phyloP scores from a whole-genome alignment of 345 rosid genomes.

The Adansonia digitata region DNA sequence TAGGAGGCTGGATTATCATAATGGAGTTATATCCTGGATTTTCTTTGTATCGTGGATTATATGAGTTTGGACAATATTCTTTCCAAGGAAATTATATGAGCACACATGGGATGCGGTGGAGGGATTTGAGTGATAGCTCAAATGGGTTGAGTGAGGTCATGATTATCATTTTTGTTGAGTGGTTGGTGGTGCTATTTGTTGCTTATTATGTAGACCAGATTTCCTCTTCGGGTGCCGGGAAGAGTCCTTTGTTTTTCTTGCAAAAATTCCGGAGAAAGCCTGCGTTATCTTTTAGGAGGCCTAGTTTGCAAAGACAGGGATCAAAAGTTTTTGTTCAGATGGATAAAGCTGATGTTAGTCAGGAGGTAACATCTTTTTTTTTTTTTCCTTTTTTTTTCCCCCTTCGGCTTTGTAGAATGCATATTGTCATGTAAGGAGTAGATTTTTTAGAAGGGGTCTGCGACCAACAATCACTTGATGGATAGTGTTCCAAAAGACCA shows the following conservation, averaged over 20 bases:
- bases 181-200: slow-evolving; percentile 53
- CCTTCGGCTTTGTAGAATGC: background rate
- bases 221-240: slow-evolving; percentile 46
- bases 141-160: slow-evolving; percentile 63
- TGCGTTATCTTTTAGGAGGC: slow-evolving; percentile 33
- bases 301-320: slow-evolving; percentile 53
- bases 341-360: slow-evolving; percentile 74
- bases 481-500: background rate
- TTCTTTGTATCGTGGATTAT: slow-evolving; percentile 76
- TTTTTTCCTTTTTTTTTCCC: no score
- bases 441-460: background rate
- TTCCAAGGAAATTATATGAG: slow-evolving; percentile 43
- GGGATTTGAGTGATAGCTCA: slow-evolving; percentile 43
- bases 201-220: slow-evolving; percentile 74
- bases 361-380: slow-evolving; percentile 57
- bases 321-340: slow-evolving; percentile 57
- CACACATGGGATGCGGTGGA: slow-evolving; percentile 71
- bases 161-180: slow-evolving; percentile 61
- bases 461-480: background rate
- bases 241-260: slow-evolving; percentile 47
- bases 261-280: slow-evolving; percentile 34
- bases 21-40: slow-evolving; percentile 90
- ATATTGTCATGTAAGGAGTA: background rate
- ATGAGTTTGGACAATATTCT: slow-evolving; percentile 62
- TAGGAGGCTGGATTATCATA: slow-evolving; percentile 62